Base-by-base conservation (phyloP, 2,329 filamentous ascomycete species). In the Xylaria hypoxylon region DNA sequence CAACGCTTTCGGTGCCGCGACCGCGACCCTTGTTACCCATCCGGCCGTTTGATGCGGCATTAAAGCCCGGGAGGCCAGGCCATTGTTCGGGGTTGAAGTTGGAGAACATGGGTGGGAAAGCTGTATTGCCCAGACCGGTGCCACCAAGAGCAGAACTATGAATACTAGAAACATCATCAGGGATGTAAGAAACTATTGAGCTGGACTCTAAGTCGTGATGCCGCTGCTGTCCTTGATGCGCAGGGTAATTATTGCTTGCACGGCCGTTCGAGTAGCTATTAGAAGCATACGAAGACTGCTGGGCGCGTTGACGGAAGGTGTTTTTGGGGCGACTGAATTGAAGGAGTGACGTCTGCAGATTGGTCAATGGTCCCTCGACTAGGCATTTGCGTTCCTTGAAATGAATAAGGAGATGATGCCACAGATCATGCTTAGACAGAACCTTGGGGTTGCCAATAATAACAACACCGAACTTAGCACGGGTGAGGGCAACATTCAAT, bases 391-490 rank as follows among this genome's bases (percentile, higher is more conserved):
- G 90, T 78, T 98, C 94, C 84, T 98, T 98, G 86, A 97, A 99
- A 79, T 99, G 96, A 44, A 95, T 86, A 40, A 99, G 85, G 28
- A 99, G 87, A 76, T 94, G 94, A 78, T 99, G 96, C 96, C 96
- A 99, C 44, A 99, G 85, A 69, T 97, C 96, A 78, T 99, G 96
- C 84, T 99, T 99, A 45, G 94, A 96, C 48, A 99, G 83, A 42
- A 99, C 94, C 82, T 98, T 98, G 35, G 96, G 96, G 76, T 99
- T 99, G 70, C 96, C 96, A 8, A 99, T 89, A 76, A 99, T 97
- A 67, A 97, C 96, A 35, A 98, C 84, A 65, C 96, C 96, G 75
- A 95, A 99, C 81, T 97, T 98, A 69, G 96, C 96, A 83, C 96
- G 93, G 57, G 96, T 99, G 71, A 99, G 86, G 44, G 95, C 96